Base-by-base conservation (phyloP, 2,329 filamentous ascomycete genomes). In the Tympanopsis confertula region DNA sequence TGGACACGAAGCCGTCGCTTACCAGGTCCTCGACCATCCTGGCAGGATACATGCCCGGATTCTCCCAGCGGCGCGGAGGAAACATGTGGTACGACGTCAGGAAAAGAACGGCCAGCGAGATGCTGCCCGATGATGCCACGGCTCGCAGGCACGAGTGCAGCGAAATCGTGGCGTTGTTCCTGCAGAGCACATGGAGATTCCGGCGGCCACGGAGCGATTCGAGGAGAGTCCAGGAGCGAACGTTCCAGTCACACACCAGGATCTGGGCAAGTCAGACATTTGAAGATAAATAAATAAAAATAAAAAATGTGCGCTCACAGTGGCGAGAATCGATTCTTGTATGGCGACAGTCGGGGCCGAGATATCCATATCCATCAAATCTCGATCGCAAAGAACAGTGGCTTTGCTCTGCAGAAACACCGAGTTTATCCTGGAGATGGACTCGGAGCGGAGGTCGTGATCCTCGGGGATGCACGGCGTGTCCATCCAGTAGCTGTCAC, bases 171-270 rank as follows among this genome's bases (percentile, higher is more conserved):
- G 10, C 35, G 22, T 45, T 42, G 15, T 44, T 19, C 20, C 35
- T 45, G 41, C 43, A 45, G 12, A 46, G 38, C 18, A 45, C 38
- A 13, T 42, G 37, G 10, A 45, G 37, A 7, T 39, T 39, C 28
- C 15, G 18, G 4, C 43, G 22, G 4, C 43, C 41, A n/a, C 39
- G 41, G 37, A 45, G 46, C 1, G 40, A 39, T 37, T 28, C 24
- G 24, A 28, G 24, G n/a, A 28, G 24, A n/a, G 24, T 28, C 24
- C 24, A 28, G 10, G 24, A 10, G n/a, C 24, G 24, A 28, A 28
- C 24, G 24, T 28, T 28, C 24, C 24, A 28, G 24, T 28, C 24
- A n/a, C 24, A 28, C 10, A 28, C 24, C 10, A 28, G n/a, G n/a
- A n/a, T n/a, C n/a, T n/a, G n/a, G n/a, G n/a, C n/a, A n/a, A n/a